Conservation (phyloP, 2,329 filamentous ascomycete genomes). For the Colletotrichum sp. region DNA sequence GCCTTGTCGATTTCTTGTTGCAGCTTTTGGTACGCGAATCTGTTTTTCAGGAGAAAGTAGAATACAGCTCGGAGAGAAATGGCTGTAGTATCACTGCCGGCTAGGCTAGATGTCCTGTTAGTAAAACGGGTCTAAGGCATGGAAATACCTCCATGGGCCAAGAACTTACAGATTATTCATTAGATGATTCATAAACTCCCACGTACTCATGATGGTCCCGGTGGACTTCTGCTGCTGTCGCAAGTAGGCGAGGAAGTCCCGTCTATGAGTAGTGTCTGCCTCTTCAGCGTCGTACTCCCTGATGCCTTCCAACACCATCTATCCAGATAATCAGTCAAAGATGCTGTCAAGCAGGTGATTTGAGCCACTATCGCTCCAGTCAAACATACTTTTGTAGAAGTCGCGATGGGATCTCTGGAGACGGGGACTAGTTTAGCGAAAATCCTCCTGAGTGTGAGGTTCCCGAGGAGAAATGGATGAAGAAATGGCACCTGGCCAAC, state of each 20-base stretch:
- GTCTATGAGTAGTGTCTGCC: neutral
- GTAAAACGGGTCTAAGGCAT: neutral
- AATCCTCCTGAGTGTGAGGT: neutral
- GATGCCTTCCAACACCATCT: neutral
- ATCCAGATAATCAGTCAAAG: accelerated
- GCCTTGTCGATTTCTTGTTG: neutral
- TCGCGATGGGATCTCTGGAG: neutral
- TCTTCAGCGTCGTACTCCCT: neutral
- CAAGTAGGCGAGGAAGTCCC: neutral
- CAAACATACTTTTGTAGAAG: neutral
- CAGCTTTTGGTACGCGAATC: neutral
- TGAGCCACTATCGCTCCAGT: neutral
- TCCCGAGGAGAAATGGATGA: neutral
- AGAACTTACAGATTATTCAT: neutral
- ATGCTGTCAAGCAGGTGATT: accelerated
- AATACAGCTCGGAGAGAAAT: neutral
- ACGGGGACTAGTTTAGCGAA: neutral
- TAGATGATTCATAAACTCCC: neutral
- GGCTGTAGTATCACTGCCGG: neutral
- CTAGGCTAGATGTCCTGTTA: neutral
- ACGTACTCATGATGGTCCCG: neutral
- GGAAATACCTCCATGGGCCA: accelerated
- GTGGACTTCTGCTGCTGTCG: neutral
- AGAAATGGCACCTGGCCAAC: neutral
- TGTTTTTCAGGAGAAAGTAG: neutral